Conservation (phyloP, 805 yeast species). For the Yamadazyma takamatsuzukensis region DNA sequence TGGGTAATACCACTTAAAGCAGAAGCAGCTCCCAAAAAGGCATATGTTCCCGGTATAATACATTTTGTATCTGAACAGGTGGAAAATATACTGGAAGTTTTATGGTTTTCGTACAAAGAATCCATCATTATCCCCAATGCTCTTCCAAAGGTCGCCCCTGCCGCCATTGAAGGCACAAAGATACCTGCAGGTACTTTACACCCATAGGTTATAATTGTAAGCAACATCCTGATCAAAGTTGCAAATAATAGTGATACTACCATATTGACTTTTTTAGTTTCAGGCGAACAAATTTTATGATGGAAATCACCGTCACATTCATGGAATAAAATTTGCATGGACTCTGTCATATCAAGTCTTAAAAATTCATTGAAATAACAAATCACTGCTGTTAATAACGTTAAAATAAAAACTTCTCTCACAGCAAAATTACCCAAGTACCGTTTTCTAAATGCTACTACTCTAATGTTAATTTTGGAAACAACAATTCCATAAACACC, state of each 20-base stretch:
- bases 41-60: constrained; percentile 91
- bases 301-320: constrained; percentile 60
- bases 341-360: constrained; percentile 88
- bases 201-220: constrained; percentile 86
- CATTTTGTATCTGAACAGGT: constrained; percentile 43
- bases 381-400: constrained; percentile 66
- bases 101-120: constrained; percentile 23
- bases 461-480: constrained; percentile 68
- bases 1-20: constrained; percentile 93
- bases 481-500: constrained; percentile 84
- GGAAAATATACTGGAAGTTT: constrained; percentile 31
- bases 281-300: constrained; percentile 37
- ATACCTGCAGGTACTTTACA: constrained; percentile 97
- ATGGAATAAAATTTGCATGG: constrained; percentile 85
- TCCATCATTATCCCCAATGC: constrained; percentile 76
- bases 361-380: constrained; percentile 84
- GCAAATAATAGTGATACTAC: constrained; percentile 63
- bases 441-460: constrained; percentile 72
- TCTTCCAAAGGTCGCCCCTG: constrained; percentile 93
- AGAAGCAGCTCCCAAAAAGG: constrained; percentile 95
- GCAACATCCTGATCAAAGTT: constrained; percentile 61
- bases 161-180: constrained; percentile 94
- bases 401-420: constrained; percentile 66
- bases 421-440: constrained; percentile 58
- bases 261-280: constrained; percentile 26